Base-by-base conservation (phyloP, 1,139 yeast species). In the Keqinozyma sinolaborantium region DNA sequence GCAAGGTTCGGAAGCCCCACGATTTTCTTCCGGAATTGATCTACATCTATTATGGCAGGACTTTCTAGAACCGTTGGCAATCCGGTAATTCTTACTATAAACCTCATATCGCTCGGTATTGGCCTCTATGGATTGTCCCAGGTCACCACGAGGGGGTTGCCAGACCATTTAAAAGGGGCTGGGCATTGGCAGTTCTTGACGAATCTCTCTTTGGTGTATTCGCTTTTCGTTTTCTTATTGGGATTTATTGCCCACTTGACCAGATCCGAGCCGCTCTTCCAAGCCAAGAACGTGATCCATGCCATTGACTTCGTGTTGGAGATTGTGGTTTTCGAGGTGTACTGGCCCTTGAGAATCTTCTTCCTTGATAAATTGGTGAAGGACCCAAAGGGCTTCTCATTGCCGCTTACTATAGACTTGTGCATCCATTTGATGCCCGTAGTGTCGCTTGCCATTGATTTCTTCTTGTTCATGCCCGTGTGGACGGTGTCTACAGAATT, bases 111-210 rank as follows among this genome's bases (percentile, higher is more conserved):
- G 3, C 32, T 64, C 4, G 41, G 41, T 2, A 45, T 63, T 25
- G 70, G 72, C 2, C 23, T 32, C 3, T 60, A 51, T 35, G 73
- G 72, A 0, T 36, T 57, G 4, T 34, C 48, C 33, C 29, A 35
- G 15, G 27, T 51, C 8, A 27, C 28, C 2, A n/a, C 33, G 5
- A 5, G 32, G 1, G 42, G 42, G 21, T 39, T 57, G 16, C 86
- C 88, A 1, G 60, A 55, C 1, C 62, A 59, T 29, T 53, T 81
- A 24, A 58, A 47, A 4, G 53, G 55, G 9, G 88, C 78, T 0
- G 90, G 90, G 2, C 81, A 71, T 36, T 72, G 72, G 60, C 88
- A 82, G 50, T 82, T 82, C 50, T 60, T 82, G 30, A 82, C 92
- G 10, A 81, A 79, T 48, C 50, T 80, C 9, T 73, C 83, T 28